Evolutionary conservation across 2,329 filamentous ascomycete species (phyloP), one percentile per base, ranked within the genome.

Genomic region (Pestalotiopsis sp.): DNA sequence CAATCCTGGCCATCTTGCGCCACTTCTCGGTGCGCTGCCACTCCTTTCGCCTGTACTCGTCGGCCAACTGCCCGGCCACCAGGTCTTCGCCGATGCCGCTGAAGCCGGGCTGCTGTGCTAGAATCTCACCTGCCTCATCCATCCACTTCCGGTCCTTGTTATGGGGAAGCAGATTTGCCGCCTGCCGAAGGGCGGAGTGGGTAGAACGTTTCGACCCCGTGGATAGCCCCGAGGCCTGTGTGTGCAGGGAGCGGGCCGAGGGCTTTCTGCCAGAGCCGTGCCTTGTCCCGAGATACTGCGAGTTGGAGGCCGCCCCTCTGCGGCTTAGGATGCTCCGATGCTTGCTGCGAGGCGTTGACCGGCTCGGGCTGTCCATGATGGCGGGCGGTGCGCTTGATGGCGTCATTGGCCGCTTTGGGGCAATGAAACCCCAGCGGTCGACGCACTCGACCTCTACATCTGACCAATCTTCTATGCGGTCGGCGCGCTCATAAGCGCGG

Each of bases 381-480:
- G 77, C 39, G 82, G 80, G 23, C 7, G 68, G 68, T 52, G 65
- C 60, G 38, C 65, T 63, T 2, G 68, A 60, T n/a, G 66, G 68
- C 36, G 85, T 82, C 7, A 77, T 77, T 17, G 81, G 81, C 45
- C 81, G 82, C 17, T 82, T 83, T 58, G 81, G 76, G 66, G 78
- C 85, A 74, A 92, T 92, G 80, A 92, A 92, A 70, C 90, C 90
- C 75, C 91, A 92, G 75, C 90, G 86, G 79, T 92, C 90, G 70
- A 92, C 87, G 76, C 89, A 86, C 64, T 81, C 83, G 39, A 85
- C 87, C 66, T 89, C 81, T 2, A 92, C 81, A 72, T 91, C 87
- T 73, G 91, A 87, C 89, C 89, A 92, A 74, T 92, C 89, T 76
- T 92, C 90, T 23, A 91, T 81, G 17, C 88, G 87, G 61, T 88